These are phyloP conservation scores for Arxiozyma heterogenica DNA, from an alignment of 1,139 yeast species.

Conservation along the genomic window DNA sequence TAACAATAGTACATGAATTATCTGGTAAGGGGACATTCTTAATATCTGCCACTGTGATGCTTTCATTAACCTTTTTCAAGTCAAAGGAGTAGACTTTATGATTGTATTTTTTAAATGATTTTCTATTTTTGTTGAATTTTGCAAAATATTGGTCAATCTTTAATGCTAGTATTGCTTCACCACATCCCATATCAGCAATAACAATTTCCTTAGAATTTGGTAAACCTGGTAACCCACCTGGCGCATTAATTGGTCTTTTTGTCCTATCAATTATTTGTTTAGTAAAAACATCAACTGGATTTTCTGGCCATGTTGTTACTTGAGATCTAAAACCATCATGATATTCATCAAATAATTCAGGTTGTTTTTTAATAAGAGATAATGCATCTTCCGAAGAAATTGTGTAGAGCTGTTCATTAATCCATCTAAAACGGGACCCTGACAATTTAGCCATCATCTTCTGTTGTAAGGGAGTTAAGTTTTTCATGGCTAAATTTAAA, in stretches of 20 bases:
- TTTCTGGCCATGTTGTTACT: conserved; percentile 96
- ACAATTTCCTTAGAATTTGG: conserved; percentile 40
- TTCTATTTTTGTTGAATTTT: conserved; percentile 29
- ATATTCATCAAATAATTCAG: conserved; percentile 83
- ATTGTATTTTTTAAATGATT: conserved; percentile 28
- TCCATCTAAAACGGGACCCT: conserved; percentile 96
- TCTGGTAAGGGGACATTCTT: conserved; percentile 78
- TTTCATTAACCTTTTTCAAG: conserved; percentile 72
- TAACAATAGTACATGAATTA: conserved; percentile 70
- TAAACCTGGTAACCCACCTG: conserved; percentile 85
- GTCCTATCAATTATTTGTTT: conserved; percentile 56
- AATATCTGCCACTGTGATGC: conserved; percentile 92
- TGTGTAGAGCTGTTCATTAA: conserved; percentile 89
- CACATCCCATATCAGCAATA: conserved; percentile 98
- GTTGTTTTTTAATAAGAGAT: conserved; percentile 65
- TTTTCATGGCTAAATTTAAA: conserved; percentile 19
- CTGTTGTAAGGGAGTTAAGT: conserved; percentile 82
- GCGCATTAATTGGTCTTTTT: conserved; percentile 70
- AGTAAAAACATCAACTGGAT: conserved; percentile 86
- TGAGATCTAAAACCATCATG: conserved; percentile 93
- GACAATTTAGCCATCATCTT: conserved; percentile 92
- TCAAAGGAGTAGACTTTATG: conserved; percentile 82
- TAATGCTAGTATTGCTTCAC: conserved; percentile 80
- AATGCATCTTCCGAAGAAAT: conserved; percentile 71
- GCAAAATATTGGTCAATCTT: conserved; percentile 47